Percentiles rank a stretch among this genome's conserved stretches.
Conservation (phyloP, 805 yeast genomes). For the Pichia cabralensis region DNA sequence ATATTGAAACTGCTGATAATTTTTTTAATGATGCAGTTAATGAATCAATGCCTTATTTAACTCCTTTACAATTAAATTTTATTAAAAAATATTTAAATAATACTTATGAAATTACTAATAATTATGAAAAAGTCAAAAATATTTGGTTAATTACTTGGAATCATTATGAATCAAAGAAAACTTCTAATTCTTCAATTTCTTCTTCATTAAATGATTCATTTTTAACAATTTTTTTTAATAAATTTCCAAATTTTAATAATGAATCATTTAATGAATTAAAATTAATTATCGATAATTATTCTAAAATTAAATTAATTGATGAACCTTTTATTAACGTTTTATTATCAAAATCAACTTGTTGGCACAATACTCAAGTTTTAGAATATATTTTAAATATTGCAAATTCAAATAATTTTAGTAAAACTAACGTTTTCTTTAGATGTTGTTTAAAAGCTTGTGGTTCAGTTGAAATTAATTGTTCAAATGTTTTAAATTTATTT, state of each 20-base stretch:
- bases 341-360: conserved; percentile 51
- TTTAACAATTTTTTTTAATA: conserved; percentile 56
- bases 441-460: conserved; percentile 67
- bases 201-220: conserved; percentile 63
- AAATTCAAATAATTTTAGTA: conserved; percentile 42
- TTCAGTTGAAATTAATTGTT: conserved; percentile 41
- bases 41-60: conserved; percentile 61
- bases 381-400: conserved; percentile 56
- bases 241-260: conserved; percentile 38
- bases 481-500: conserved; percentile 37
- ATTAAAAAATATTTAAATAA: conserved; percentile 56
- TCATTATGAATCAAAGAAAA: conserved; percentile 41
- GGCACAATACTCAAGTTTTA: conserved; percentile 60
- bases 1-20: conserved; percentile 57
- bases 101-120: conserved; percentile 45
- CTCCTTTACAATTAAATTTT: conserved; percentile 63
- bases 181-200: conserved; percentile 58
- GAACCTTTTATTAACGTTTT: conserved; percentile 78
- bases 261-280: conserved; percentile 51
- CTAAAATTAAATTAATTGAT: conserved; percentile 50
- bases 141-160: conserved; percentile 55
- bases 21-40: conserved; percentile 67
- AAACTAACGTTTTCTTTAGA: conserved; percentile 63
- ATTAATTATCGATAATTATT: conserved; percentile 45
- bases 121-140: conserved; percentile 46